Base-by-base conservation (phyloP, 129 eudicot genomes). In the Mikania micrantha region DNA sequence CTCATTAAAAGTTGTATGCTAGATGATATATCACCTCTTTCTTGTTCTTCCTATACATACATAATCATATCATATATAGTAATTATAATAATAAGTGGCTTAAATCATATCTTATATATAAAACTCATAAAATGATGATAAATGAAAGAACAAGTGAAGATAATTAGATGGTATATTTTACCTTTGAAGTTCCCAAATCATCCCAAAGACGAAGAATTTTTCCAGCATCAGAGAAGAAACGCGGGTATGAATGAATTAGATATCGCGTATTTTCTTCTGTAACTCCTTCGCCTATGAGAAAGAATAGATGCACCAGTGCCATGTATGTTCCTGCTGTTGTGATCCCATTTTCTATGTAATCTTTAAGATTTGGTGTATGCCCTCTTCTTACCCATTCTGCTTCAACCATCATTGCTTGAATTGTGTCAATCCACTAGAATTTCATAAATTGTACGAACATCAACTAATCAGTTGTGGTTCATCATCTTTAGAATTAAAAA, bases 371-470 rank as follows among this genome's bases (percentile, higher is more conserved):
- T 4, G 87, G 91, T 70, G 15, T 53, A 19, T n/a, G 58, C 4
- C 83, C 83, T 7, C 42, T 71, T 16, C 71, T 82, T 21, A 58
- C 72, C 89, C 87, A 87, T 48, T 77, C 58, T 2, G 78, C 87
- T 64, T 87, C 94, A 54, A 73, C 68, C 81, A 87, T 66, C 27
- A 78, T 83, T 5, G 79, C 78, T 70, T 87, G 77, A 5, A 68
- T 60, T 80, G 79, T 61, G 56, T 87, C 82, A 48, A 79, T 83
- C 89, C 95, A 87, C 95, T 87, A 77, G 36, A 66, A n/a, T n/a
- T 1, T 7, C 28, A 57, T 7, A 29, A 35, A n/a, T n/a, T n/a
- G n/a, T n/a, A n/a, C n/a, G n/a, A n/a, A n/a, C n/a, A n/a, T n/a
- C n/a, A n/a, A n/a, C n/a, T n/a, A n/a, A n/a, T n/a, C n/a, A n/a